Conservation (phyloP, 2,329 filamentous ascomycete genomes). For the Cryoendolithus antarcticus region DNA sequence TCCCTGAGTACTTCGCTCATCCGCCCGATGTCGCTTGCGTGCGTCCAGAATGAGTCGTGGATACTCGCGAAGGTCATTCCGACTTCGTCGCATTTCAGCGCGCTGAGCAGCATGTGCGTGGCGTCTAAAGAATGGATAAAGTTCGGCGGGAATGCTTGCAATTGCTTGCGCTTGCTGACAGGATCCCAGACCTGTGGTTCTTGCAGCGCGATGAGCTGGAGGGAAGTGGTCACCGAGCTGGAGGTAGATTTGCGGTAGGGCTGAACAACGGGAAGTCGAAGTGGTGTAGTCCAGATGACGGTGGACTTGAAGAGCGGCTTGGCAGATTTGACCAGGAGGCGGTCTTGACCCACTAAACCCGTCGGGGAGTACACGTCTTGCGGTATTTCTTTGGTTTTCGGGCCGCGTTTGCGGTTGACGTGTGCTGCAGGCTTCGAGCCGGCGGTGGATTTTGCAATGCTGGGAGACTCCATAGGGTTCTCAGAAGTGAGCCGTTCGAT, state of each 20-base stretch:
- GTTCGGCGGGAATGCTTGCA: constrained; percentile 94
- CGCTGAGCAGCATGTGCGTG: constrained; percentile 94
- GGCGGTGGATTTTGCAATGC: too few relatives aligned
- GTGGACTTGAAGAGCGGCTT: constrained; percentile 59
- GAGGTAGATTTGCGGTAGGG: constrained; percentile 64
- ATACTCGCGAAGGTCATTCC: constrained; percentile 88
- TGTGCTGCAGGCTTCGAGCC: too few relatives aligned
- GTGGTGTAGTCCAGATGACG: constrained; percentile 90
- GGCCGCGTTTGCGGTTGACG: too few relatives aligned
- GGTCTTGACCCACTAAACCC: too few relatives aligned
- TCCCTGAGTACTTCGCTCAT: constrained; percentile 80
- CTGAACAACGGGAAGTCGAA: constrained; percentile 88
- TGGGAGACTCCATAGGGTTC: too few relatives aligned
- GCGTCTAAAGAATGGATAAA: constrained; percentile 97
- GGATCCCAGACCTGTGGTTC: constrained; percentile 56
- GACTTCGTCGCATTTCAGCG: constrained; percentile 63
- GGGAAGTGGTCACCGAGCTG: constrained; percentile 51
- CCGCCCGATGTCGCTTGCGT: constrained; percentile 69
- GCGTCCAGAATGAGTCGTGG: constrained; percentile 98
- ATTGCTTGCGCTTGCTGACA: constrained; percentile 76
- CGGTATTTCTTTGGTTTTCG: too few relatives aligned
- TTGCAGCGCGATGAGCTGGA: constrained; percentile 64
- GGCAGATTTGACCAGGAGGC: constrained; percentile 7
- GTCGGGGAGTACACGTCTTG: too few relatives aligned
- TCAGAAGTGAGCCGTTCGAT: constrained; percentile 44